These are phyloP conservation scores for Magnaporthiopsis rhizophila DNA, from an alignment of 2,329 filamentous ascomycete species.

Conservation along the genomic window DNA sequence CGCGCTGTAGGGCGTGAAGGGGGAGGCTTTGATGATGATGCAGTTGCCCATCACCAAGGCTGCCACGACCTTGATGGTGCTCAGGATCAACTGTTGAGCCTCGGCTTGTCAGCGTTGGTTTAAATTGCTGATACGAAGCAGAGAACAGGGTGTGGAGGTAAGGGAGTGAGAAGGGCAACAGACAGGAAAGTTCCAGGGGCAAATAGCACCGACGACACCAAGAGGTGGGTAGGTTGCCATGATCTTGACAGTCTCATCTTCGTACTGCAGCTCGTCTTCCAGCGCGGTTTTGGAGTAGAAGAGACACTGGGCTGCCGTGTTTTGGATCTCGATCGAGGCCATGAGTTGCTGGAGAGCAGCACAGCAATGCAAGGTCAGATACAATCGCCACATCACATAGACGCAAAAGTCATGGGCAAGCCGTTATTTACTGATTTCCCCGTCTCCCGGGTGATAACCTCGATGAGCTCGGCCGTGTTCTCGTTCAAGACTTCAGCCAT, in stretches of 20 bases:
- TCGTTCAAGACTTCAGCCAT: constrained; percentile 31
- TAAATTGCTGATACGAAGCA: not conserved
- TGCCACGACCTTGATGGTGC: constrained; percentile 27
- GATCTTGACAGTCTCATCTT: constrained; percentile 33
- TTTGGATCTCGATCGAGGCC: constrained; percentile 30
- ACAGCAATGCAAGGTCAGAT: not conserved
- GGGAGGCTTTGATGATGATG: constrained; percentile 51
- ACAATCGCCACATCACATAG: not conserved
- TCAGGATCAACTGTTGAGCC: constrained; percentile 6
- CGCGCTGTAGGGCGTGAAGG: constrained; percentile 43
- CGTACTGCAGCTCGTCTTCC: constrained; percentile 37
- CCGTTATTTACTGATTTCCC: constrained; percentile 34
- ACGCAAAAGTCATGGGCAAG: not conserved
- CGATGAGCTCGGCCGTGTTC: constrained; percentile 32
- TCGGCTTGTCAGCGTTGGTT: not conserved
- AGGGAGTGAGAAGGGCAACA: not conserved
- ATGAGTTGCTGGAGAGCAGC: constrained; percentile 21
- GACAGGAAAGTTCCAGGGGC: constrained; percentile 51
- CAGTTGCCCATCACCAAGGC: constrained; percentile 45
- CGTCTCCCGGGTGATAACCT: constrained; percentile 38
- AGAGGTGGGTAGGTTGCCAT: constrained; percentile 36
- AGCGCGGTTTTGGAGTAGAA: constrained; percentile 31
- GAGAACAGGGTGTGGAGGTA: not conserved
- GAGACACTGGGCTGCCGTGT: constrained; percentile 26
- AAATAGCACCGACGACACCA: constrained; percentile 45